Evolutionary conservation across 2,329 filamentous ascomycete species (phyloP).

Genomic region (Cephalotrichum gorgonifer): DNA sequence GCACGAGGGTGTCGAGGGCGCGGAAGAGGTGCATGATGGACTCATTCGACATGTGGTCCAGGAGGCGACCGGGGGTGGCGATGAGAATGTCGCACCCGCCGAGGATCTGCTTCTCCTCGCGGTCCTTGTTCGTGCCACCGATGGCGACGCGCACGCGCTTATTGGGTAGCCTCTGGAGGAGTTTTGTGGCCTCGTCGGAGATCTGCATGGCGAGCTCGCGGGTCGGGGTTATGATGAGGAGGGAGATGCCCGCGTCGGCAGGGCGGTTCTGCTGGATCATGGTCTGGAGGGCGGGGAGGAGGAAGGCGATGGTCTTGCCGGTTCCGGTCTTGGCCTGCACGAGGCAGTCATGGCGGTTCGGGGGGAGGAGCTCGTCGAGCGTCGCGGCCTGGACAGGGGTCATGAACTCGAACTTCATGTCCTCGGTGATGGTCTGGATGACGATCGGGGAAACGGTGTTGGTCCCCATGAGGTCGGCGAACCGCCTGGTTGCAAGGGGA

Average conservation of each 20-base stretch:
- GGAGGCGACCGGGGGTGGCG: constrained; percentile 67
- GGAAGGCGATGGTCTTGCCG: constrained; percentile 76
- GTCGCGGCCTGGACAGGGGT: constrained; percentile 45
- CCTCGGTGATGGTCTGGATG: constrained; percentile 35
- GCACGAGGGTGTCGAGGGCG: constrained; percentile 64
- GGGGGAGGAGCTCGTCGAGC: constrained; percentile 34
- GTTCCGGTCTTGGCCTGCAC: constrained; percentile 83
- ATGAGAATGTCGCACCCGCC: constrained; percentile 70
- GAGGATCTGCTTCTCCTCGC: constrained; percentile 60
- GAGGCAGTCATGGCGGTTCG: constrained; percentile 40
- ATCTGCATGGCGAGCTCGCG: constrained; percentile 64
- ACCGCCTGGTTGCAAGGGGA: constrained; percentile 32
- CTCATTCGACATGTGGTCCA: constrained; percentile 69
- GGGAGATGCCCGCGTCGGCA: constrained; percentile 33
- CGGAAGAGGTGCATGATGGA: constrained; percentile 58
- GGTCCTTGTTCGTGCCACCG: constrained; percentile 65
- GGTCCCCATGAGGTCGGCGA: constrained; percentile 30
- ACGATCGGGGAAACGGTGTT: constrained; percentile 34
- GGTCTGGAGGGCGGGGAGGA: constrained; percentile 72
- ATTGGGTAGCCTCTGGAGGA: constrained; percentile 63
- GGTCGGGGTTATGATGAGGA: constrained; percentile 60
- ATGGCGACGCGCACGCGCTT: constrained; percentile 73
- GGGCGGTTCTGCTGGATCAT: constrained; percentile 41
- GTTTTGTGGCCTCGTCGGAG: constrained; percentile 56
- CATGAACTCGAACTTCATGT: constrained; percentile 41